Conservation (phyloP, 208 protist species). For the Herpetomonas samuelpessoai region DNA sequence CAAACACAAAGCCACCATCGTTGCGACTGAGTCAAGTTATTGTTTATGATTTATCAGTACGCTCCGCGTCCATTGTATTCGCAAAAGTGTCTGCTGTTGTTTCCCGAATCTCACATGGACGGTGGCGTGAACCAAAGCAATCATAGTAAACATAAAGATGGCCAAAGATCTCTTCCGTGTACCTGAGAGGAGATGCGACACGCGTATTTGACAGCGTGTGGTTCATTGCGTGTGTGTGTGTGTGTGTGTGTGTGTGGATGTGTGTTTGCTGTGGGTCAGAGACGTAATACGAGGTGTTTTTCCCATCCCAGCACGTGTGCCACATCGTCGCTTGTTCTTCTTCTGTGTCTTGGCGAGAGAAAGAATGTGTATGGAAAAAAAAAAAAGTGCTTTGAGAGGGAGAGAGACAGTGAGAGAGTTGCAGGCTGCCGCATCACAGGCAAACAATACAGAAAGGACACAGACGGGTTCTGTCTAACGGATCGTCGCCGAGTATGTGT, state of each 20-base stretch:
- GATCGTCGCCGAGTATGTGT: too few species aligned
- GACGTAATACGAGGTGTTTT: slow-evolving; percentile 1
- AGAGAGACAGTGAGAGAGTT: slow-evolving; percentile 1
- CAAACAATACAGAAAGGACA: too few species aligned
- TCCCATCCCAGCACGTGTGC: not conserved
- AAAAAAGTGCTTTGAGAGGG: not conserved
- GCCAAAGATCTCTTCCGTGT: not conserved
- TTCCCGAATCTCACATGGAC: slow-evolving; percentile 12
- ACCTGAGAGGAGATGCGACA: not conserved
- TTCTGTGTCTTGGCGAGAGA: not conserved
- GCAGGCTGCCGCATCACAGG: too few species aligned
- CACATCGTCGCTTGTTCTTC: too few species aligned
- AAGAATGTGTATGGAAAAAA: not conserved
- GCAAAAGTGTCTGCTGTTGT: slow-evolving; percentile 46
- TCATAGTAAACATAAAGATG: not conserved
- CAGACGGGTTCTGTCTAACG: too few species aligned
- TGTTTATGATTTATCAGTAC: too few species aligned
- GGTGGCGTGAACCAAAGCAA: too few species aligned
- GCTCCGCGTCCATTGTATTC: too few species aligned
- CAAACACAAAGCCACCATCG: too few species aligned
- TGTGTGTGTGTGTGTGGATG: slow-evolving; percentile 2
- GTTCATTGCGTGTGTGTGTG: not conserved
- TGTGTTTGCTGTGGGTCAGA: not conserved
- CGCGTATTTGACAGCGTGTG: not conserved
- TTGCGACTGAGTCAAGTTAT: too few species aligned